Conservation (phyloP, 2,329 filamentous ascomycete species). For the Knufia petricola region DNA sequence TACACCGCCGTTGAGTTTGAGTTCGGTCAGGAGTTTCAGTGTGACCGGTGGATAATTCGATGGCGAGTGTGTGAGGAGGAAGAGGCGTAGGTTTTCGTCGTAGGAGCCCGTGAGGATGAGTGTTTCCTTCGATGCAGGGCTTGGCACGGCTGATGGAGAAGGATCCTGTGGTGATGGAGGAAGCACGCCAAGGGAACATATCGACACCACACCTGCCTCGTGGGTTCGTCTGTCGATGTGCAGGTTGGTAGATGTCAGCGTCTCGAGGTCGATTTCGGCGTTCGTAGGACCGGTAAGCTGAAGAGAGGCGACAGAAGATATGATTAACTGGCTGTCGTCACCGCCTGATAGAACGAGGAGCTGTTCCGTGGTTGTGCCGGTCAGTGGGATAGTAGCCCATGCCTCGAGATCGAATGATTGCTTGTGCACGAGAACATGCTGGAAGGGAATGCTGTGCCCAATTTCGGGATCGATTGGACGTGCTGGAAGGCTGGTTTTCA, state of each 20-base stretch:
- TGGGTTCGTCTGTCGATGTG: constrained; percentile 43
- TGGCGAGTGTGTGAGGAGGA: constrained; percentile 25
- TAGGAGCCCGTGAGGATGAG: constrained; percentile 81
- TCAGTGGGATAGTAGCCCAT: constrained; percentile 53
- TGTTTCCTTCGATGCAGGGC: no score
- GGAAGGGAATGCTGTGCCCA: no score
- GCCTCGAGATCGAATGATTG: constrained; percentile 51
- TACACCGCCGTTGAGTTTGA: constrained; percentile 67
- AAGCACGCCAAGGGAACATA: constrained; percentile 46
- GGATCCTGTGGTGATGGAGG: not conserved
- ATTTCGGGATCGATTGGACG: no score
- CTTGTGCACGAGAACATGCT: constrained; percentile 15
- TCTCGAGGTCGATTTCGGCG: constrained; percentile 10
- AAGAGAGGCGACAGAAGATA: constrained; percentile 18
- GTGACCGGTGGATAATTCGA: not conserved
- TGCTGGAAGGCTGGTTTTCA: no score
- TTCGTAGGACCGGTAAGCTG: not conserved
- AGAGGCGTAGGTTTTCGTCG: constrained; percentile 69
- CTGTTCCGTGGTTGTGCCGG: not conserved
- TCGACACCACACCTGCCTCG: constrained; percentile 81
- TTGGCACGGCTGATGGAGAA: no score
- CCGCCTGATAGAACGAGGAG: constrained; percentile 48
- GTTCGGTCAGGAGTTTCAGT: constrained; percentile 38
- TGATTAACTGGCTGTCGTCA: constrained; percentile 56
- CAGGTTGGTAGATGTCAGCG: constrained; percentile 14